Evolutionary conservation across 192 early-diverging fungal genomes (phyloP), one percentile per base, ranked within the genome.

Genomic region (Funneliformis mosseae): DNA sequence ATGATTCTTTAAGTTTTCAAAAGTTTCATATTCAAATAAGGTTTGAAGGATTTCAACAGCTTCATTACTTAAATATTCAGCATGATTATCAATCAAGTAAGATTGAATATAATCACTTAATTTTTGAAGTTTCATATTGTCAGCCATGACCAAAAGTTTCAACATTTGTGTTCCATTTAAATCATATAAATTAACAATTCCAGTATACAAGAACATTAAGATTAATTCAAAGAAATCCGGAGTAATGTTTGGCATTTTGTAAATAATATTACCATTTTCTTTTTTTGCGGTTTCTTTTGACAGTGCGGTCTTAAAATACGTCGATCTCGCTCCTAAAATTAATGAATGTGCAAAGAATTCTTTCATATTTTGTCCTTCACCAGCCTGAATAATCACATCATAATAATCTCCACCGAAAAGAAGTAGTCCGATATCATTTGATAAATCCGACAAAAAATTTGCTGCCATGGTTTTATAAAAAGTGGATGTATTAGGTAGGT

Each of bases 391-490:
- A 14, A 46, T 43, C 12, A 77, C 62, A 66, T 77, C 38, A 66
- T 77, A 77, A 61, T 77, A 25, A 25, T 77, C 62, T 25, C 16
- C 1, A 8, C 18, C n/a, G 0, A 11, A 4, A 5, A 77, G 43
- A 9, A 66, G 25, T 21, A 14, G 14, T 5, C 11, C 14, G 11
- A 77, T 12, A 66, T 77, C 76, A 21, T 27, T 7, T 25, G 66
- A 68, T 38, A 68, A 38, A 38, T 68, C 66, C 21, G 28, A 64
- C 76, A 66, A 23, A 87, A 77, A 0, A 84, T 85, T 5, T 83
- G 63, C 48, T 86, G 75, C 46, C 84, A 77, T 82, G 79, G 33
- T 3, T 33, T 33, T 33, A 33, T 3, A 33, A 33, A 33, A 33
- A 33, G n/a, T 33, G 33, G 3, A 33, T 33, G 33, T 2, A 33